Percentiles rank a stretch among this genome's conserved stretches.
Evolutionary conservation across 2,329 filamentous ascomycete genomes (phyloP).

Genomic region (Talaromyces atroroseus): DNA sequence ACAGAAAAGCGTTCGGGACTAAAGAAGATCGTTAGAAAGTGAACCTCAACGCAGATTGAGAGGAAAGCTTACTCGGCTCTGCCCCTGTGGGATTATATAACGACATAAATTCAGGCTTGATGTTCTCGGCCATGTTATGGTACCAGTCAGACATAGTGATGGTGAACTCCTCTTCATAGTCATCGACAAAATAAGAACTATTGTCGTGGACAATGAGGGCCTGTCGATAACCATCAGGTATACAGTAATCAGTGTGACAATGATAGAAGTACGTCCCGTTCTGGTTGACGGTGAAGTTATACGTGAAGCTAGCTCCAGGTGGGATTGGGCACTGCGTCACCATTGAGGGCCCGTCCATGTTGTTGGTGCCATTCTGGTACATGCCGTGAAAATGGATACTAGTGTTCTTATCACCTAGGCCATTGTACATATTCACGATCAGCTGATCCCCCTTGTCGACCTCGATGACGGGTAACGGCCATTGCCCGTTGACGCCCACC

Average conservation of each 20-base stretch:
- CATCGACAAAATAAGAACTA: constrained; percentile 47
- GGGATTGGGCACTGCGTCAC: constrained; percentile 64
- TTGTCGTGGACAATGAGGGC: constrained; percentile 61
- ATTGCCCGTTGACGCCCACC: constrained; percentile 69
- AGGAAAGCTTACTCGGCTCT: constrained; percentile 45
- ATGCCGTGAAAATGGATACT: constrained; percentile 73
- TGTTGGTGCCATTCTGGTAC: constrained; percentile 68
- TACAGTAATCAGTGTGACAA: constrained; percentile 59
- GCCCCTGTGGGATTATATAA: constrained; percentile 52
- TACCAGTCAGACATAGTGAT: constrained; percentile 71
- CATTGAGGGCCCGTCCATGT: constrained; percentile 66
- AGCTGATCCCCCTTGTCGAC: constrained; percentile 69
- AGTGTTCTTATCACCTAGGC: constrained; percentile 58
- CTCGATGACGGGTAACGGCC: constrained; percentile 67
- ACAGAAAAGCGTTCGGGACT: constrained; percentile 57
- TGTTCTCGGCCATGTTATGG: constrained; percentile 56
- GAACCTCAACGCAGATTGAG: background rate
- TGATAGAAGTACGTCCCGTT: constrained; percentile 62
- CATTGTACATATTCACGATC: constrained; percentile 63
- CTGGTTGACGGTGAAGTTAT: constrained; percentile 61
- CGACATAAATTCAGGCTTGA: constrained; percentile 38
- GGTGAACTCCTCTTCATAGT: constrained; percentile 57
- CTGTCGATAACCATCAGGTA: constrained; percentile 63
- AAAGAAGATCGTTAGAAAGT: background rate
- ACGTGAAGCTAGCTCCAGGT: constrained; percentile 58